Evolutionary conservation across 2,329 filamentous ascomycete species (phyloP).

Genomic region (Aureobasidium subglaciale): DNA sequence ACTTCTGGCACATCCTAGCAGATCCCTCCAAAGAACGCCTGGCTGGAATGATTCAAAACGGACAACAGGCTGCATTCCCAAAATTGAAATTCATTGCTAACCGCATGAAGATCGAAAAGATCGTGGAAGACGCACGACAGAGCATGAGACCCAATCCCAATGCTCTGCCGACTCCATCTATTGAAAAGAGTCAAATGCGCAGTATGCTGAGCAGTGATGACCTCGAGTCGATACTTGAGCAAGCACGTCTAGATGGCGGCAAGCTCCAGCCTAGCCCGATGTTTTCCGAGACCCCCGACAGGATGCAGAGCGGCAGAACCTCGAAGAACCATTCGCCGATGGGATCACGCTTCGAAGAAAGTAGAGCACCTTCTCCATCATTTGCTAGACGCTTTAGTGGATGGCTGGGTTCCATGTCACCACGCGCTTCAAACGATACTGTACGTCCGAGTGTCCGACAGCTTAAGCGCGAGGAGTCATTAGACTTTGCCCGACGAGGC

Average conservation of each 20-base stretch:
- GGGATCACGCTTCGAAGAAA: background rate
- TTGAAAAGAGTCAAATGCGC: constrained; percentile 19
- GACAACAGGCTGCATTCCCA: constrained; percentile 82
- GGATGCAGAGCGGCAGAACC: background rate
- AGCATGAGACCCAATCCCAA: constrained; percentile 29
- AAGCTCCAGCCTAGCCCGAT: constrained; percentile 23
- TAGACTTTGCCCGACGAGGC: constrained; percentile 18
- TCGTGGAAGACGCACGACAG: constrained; percentile 52
- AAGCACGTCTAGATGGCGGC: constrained; percentile 27
- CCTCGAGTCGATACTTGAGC: constrained; percentile 33
- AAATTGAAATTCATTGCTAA: constrained; percentile 90
- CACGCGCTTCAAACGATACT: constrained; percentile 21
- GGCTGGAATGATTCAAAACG: constrained; percentile 82
- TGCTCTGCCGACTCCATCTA: constrained; percentile 25
- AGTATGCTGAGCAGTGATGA: constrained; percentile 42
- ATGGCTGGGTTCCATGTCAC: constrained; percentile 22
- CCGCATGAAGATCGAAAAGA: constrained; percentile 71
- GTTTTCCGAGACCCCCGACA: constrained; percentile 17
- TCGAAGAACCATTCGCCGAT: background rate
- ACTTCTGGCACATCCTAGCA: constrained; percentile 79
- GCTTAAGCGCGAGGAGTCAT: constrained; percentile 12
- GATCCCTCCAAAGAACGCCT: constrained; percentile 72
- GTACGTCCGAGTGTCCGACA: constrained; percentile 15
- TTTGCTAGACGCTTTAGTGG: constrained; percentile 26
- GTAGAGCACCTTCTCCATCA: constrained; percentile 22